Evolutionary conservation across 2,329 filamentous ascomycete species (phyloP).

Genomic region (Parafenestella ontariensis): DNA sequence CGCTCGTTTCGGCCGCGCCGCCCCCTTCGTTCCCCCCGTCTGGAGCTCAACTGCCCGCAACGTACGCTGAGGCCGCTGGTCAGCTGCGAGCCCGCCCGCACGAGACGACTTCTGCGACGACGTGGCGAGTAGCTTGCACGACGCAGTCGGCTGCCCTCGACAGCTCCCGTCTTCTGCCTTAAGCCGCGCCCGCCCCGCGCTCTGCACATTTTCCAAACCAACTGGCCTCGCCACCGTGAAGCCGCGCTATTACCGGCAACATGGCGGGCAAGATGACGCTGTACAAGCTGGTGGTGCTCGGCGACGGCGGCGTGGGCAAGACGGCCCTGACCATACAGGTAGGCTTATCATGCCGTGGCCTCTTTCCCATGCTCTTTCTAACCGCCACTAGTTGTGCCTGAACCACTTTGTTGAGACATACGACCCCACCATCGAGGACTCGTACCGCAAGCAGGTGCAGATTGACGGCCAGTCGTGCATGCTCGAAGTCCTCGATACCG

Average conservation of each 20-base stretch:
- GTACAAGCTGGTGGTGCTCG: slow-evolving; percentile 94
- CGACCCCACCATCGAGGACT: slow-evolving; percentile 73
- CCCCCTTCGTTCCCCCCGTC: slow-evolving; percentile 20
- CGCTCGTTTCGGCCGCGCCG: slow-evolving; percentile 17
- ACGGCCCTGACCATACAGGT: slow-evolving; percentile 89
- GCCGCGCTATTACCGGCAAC: slow-evolving; percentile 37
- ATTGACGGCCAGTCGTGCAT: slow-evolving; percentile 96
- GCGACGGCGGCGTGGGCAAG: slow-evolving; percentile 93
- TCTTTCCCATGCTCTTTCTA: slow-evolving; percentile 11
- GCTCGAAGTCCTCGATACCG: slow-evolving; percentile 96
- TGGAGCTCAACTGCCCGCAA: slow-evolving; percentile 15
- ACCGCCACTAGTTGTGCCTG: slow-evolving; percentile 75
- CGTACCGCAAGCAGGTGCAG: slow-evolving; percentile 74
- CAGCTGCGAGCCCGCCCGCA: slow-evolving; percentile 28
- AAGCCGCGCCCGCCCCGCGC: slow-evolving; percentile 6
- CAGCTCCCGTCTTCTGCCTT: slow-evolving; percentile 1
- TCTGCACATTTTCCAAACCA: slow-evolving; percentile 1
- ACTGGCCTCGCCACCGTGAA: slow-evolving; percentile 5
- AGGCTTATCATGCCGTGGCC: slow-evolving; percentile 45
- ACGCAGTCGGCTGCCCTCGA: slow-evolving; percentile 7
- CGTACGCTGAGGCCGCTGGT: slow-evolving; percentile 27
- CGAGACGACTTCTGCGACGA: slow-evolving; percentile 25
- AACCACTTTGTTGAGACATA: slow-evolving; percentile 98
- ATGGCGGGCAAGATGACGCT: slow-evolving; percentile 95
- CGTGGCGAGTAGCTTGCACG: slow-evolving; percentile 21